A percentile compares a stretch with the other conserved stretches of the same genome.
phyloP scores from a whole-genome alignment of 192 early-diverging fungal species.

The Thamnidium elegans region DNA sequence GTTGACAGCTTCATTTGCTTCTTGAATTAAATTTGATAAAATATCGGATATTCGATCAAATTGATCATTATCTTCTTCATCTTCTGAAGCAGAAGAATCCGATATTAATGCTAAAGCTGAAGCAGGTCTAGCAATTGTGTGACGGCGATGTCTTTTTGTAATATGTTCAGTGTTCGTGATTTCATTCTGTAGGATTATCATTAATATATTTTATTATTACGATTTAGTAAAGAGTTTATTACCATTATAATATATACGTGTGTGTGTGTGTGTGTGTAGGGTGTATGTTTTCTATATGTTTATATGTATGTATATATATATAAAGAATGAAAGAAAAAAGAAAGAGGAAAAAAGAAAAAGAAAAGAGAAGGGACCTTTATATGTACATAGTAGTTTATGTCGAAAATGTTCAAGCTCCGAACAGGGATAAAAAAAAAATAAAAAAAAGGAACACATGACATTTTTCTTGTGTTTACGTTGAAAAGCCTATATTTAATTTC shows the following conservation, averaged over 20 bases:
- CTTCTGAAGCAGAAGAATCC: neutral
- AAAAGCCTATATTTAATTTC: conserved; percentile 15
- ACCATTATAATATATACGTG: conserved; percentile 1
- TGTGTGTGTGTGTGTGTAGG: neutral
- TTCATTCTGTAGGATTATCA: too few relatives aligned
- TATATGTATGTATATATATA: conserved; percentile 4
- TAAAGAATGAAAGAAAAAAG: neutral
- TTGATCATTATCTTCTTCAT: conserved; percentile 10
- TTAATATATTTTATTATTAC: neutral
- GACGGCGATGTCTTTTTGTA: neutral
- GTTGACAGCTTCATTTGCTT: conserved; percentile 33
- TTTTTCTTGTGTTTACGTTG: neutral
- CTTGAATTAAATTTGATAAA: conserved; percentile 28
- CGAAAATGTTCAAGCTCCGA: neutral
- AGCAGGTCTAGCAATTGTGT: conserved; percentile 27
- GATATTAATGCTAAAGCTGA: conserved; percentile 16
- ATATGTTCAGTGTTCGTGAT: conserved; percentile 3
- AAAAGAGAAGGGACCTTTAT: conserved; percentile 2
- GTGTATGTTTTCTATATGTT: neutral
- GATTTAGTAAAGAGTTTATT: neutral
- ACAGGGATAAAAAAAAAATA: neutral
- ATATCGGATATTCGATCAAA: conserved; percentile 35
- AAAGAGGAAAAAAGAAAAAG: neutral
- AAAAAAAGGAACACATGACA: conserved; percentile 21
- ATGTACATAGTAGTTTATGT: neutral